Evolutionary conservation across 176 grass and related monocot genomes (phyloP).

Genomic region (Aegilops speltoides): DNA sequence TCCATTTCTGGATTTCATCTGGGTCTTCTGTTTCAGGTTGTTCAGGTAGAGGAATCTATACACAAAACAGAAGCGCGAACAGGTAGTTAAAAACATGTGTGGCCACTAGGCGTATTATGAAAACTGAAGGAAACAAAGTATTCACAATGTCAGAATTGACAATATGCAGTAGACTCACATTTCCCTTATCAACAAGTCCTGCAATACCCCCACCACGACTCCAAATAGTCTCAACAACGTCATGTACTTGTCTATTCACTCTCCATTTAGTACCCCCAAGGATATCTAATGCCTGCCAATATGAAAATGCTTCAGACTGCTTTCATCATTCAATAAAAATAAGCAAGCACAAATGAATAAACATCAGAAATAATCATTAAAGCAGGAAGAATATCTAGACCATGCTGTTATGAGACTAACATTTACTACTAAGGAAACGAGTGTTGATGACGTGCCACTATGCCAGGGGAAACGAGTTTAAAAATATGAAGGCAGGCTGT

Average conservation of each 20-base stretch:
- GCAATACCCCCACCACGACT: conserved; percentile 80
- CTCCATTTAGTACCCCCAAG: conserved; percentile 98
- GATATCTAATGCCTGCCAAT: conserved; percentile 75
- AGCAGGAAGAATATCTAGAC: background rate
- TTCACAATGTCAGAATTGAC: conserved; percentile 9
- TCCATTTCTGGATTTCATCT: conserved; percentile 81
- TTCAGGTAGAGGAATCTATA: conserved; percentile 71
- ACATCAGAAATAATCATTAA: conserved; percentile 16
- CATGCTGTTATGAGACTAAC: background rate
- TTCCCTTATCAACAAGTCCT: conserved; percentile 72
- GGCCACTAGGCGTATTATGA: background rate
- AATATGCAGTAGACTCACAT: conserved; percentile 63
- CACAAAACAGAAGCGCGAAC: conserved; percentile 20
- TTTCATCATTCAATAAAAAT: conserved; percentile 12
- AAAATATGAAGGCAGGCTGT: conserved; percentile 14
- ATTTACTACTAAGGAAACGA: background rate
- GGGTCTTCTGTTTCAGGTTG: conserved; percentile 58
- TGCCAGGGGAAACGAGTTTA: background rate
- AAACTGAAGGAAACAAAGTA: conserved; percentile 1
- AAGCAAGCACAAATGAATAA: conserved; percentile 26
- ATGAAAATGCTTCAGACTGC: conserved; percentile 26
- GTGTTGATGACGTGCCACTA: background rate
- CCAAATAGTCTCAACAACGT: conserved; percentile 85
- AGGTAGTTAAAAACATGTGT: background rate
- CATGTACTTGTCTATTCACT: conserved; percentile 84